Evolutionary conservation across 2,329 filamentous ascomycete genomes (phyloP), one percentile per base, ranked within the genome.

Genomic region (Fonsecaea nubica): DNA sequence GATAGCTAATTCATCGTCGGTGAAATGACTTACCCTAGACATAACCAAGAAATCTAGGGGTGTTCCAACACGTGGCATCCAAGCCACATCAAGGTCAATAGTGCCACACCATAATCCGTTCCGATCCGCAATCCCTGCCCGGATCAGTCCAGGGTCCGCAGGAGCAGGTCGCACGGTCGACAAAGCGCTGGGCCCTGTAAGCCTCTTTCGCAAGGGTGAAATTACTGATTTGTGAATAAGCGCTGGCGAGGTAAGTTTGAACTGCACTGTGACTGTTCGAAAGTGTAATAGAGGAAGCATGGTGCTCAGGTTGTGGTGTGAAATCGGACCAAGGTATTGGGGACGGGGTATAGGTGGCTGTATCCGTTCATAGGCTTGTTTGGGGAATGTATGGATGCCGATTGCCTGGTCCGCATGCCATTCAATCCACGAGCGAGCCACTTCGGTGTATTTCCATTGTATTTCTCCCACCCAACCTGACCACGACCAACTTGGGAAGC

Each of bases 401-500:
- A 50, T 21, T 13, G 42, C 59, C 42, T 66, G 62, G 36, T 69
- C 56, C 25, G 64, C 64, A 60, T 73, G 71, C 71, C 71, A 73
- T 38, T 71, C 63, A 48, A 73, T 73, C 71, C 71, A 73, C 21
- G 70, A 72, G 30, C 64, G 60, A 10, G 69, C 70, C 10, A 64
- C 58, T 54, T 73, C 69, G 38, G 62, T 71, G 58, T 64, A 71
- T 52, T 70, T 73, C 71, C 71, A 73, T 42, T 73, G 71, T n/a
- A 72, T 72, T 50, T 73, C 71, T 13, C 71, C 71, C 1, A 71
- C 57, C 71, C 71, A 73, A 18, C 71, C 71, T 7, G 71, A 68
- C 71, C 71, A 73, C 50, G 71, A 73, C 70, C 70, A 72, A 40
- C 65, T 71, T 2, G 71, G 70, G 45, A 73, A 73, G 35, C 66